Evolutionary conservation across 2,329 filamentous ascomycete species (phyloP).

Genomic region (Herpotrichia juniperi): DNA sequence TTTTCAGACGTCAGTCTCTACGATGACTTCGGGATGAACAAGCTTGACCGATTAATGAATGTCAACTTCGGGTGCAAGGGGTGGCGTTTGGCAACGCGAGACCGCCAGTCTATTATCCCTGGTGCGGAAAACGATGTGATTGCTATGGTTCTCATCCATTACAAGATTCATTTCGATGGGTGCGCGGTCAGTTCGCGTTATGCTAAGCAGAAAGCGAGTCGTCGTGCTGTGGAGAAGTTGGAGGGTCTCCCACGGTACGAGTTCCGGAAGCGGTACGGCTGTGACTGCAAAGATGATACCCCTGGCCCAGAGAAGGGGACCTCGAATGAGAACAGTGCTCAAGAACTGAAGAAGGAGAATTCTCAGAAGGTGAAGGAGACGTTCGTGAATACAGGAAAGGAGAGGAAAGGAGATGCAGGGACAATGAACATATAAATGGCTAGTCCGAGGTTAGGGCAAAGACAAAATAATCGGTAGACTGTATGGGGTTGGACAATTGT

Average conservation of each 20-base stretch:
- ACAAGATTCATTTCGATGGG: constrained; percentile 67
- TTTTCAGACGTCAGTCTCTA: constrained; percentile 88
- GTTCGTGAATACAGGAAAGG: not conserved
- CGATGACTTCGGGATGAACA: constrained; percentile 85
- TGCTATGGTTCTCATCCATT: constrained; percentile 79
- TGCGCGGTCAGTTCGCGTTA: constrained; percentile 70
- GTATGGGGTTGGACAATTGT: not conserved
- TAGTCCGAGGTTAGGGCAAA: not conserved
- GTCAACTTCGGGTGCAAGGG: constrained; percentile 69
- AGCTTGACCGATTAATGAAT: constrained; percentile 72
- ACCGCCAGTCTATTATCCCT: constrained; percentile 54
- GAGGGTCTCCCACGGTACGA: constrained; percentile 60
- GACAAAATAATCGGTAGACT: too few relatives aligned
- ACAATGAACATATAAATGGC: not conserved
- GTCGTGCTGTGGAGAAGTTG: constrained; percentile 60
- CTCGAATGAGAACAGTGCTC: constrained; percentile 7
- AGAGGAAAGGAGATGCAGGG: not conserved
- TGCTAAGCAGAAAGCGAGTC: constrained; percentile 72
- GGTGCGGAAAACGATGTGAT: constrained; percentile 58
- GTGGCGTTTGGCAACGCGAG: constrained; percentile 51
- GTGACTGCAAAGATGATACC: constrained; percentile 60
- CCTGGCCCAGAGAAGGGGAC: not conserved
- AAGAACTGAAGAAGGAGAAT: not conserved
- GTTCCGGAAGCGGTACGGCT: constrained; percentile 67
- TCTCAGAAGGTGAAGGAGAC: not conserved